These are phyloP conservation scores for Drechslerella coelobrocha DNA, from an alignment of 2,329 filamentous ascomycete species.

Conservation along the genomic window DNA sequence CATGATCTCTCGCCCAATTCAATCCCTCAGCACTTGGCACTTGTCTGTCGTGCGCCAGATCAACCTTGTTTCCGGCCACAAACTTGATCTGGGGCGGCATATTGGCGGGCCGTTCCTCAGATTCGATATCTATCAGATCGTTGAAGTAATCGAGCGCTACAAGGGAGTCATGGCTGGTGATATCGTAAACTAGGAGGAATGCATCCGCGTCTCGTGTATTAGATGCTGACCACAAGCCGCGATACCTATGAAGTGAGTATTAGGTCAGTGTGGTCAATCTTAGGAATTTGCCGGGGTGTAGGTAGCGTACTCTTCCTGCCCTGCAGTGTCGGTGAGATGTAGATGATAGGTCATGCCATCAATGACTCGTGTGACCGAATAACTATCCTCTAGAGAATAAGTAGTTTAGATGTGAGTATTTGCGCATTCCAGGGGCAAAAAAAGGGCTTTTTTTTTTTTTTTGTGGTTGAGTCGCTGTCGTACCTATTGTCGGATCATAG, in stretches of 20 bases:
- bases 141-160: slow-evolving; percentile 78
- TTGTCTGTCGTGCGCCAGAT: slow-evolving; percentile 72
- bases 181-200: slow-evolving; percentile 87
- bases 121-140: slow-evolving; percentile 82
- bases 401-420: slow-evolving; percentile 16
- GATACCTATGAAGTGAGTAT: slow-evolving; percentile 63
- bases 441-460: not conserved
- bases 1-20: slow-evolving; percentile 75
- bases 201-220: slow-evolving; percentile 77
- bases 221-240: slow-evolving; percentile 80
- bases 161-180: slow-evolving; percentile 73
- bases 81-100: slow-evolving; percentile 73
- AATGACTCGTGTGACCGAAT: slow-evolving; percentile 79
- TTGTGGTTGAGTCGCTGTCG: not conserved
- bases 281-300: not conserved
- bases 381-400: slow-evolving; percentile 73
- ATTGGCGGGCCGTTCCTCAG: slow-evolving; percentile 63
- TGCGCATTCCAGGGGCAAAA: not conserved
- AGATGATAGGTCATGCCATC: slow-evolving; percentile 80
- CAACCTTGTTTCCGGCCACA: slow-evolving; percentile 85
- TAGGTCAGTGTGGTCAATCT: slow-evolving; percentile 20
- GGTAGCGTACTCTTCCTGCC: slow-evolving; percentile 72
- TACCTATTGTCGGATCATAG: slow-evolving; percentile 49
- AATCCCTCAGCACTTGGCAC: slow-evolving; percentile 74
- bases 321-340: slow-evolving; percentile 70